Evolutionary conservation across 2,329 filamentous ascomycete species (phyloP), one percentile per base, ranked within the genome.

Genomic region (Xylaria polymorpha): DNA sequence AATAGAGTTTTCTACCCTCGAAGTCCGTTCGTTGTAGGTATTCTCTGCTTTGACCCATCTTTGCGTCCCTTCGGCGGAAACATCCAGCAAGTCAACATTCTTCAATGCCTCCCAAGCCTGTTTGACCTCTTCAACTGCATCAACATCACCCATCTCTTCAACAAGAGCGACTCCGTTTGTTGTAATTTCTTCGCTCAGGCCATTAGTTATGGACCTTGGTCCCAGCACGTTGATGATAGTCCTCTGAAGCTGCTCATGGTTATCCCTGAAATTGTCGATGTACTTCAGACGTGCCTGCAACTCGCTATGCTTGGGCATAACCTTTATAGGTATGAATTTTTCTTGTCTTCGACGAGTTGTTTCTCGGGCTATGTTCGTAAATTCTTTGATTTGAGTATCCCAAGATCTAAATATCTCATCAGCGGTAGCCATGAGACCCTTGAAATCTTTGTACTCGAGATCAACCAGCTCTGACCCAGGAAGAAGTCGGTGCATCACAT

Each of bases 281-380:
- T 99, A 99, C 77, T 93, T 94, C 74, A 99, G 86, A 51, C 96
- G 90, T 71, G 96, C 91, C 80, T 98, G 94, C 32, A 96, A 92
- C 79, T 95, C 92, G 46, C 89, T 91, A 79, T 99, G 96, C 75
- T 93, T 92, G 70, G 94, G 92, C 72, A 86, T 88, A 79, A 99
- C 94, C 83, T 98, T 98, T 85, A 99, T 98, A 4, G 95, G 94
- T 72, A 99, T 98, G 80, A 99, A 99, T 80, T 97, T 97, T 80
- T 98, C 97, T 77, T 97, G 97, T 74, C 96, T 90, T 75, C 94
- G 92, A 72, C 95, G 89, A 3, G 94, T 98, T 7, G 97, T 94
- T 77, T 99, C 97, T 82, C 96, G 93, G 41, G 96, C 95, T 72
- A 98, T 93, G 74, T 98, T 97, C 18, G 95, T 98, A 78, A 99